Conservation (phyloP, 768 basidiomycete genomes). For the Podaxis sp. region DNA sequence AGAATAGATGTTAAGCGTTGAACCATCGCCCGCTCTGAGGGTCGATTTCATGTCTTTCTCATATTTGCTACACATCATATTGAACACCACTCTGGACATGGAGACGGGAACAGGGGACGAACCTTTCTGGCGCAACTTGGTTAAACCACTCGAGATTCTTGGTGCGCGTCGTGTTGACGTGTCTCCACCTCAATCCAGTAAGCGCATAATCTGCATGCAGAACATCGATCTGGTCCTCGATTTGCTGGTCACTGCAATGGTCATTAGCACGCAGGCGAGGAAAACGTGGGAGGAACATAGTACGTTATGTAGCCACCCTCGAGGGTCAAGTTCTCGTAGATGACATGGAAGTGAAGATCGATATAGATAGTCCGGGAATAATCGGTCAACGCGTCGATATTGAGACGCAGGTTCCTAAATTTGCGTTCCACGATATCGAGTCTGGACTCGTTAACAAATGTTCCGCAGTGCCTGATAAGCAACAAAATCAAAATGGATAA, state of each 20-base stretch:
- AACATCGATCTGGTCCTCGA: slow-evolving; percentile 16
- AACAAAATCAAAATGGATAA: neutral
- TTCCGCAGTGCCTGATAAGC: neutral
- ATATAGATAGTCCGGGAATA: slow-evolving; percentile 14
- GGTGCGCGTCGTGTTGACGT: slow-evolving; percentile 12
- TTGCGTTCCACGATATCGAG: neutral
- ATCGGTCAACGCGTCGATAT: neutral
- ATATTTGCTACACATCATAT: neutral
- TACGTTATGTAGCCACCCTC: slow-evolving; percentile 43
- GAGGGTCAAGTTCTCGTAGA: slow-evolving; percentile 28
- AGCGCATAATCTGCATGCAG: slow-evolving; percentile 14
- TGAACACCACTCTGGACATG: too few relatives aligned
- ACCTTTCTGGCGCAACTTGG: slow-evolving; percentile 16
- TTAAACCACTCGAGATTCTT: slow-evolving; percentile 17
- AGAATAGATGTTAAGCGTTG: slow-evolving; percentile 21
- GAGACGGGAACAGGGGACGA: neutral
- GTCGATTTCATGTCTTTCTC: slow-evolving; percentile 19
- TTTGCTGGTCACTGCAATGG: slow-evolving; percentile 10
- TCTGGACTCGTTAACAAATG: neutral
- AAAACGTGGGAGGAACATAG: neutral
- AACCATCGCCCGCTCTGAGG: slow-evolving; percentile 15
- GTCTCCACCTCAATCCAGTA: slow-evolving; percentile 16
- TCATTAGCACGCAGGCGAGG: neutral
- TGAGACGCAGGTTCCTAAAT: neutral
- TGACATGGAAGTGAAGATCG: slow-evolving; percentile 39